phyloP scores from a whole-genome alignment of 2,329 filamentous ascomycete genomes.

The Teratosphaeria nubilosa region DNA sequence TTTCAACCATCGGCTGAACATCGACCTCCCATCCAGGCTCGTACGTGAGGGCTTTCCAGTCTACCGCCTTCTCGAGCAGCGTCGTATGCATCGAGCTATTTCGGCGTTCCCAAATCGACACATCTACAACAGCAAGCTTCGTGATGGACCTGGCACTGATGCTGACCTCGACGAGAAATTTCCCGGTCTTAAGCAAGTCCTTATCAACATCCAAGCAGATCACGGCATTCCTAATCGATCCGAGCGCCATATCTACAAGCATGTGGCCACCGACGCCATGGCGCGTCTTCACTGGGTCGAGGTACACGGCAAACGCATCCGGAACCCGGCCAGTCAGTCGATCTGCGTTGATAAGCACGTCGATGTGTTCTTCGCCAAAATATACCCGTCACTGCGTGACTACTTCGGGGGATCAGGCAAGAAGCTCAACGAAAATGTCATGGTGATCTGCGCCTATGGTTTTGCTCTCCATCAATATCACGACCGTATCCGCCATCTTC shows the following conservation, averaged over 20 bases:
- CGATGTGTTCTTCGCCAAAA: constrained; percentile 7
- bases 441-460: constrained; percentile 10
- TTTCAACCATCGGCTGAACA: constrained; percentile 6
- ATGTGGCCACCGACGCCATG: constrained; percentile 1
- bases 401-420: constrained; percentile 4
- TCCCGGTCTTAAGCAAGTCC: constrained; percentile 1
- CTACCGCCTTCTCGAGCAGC: constrained; percentile 8
- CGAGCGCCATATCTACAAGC: not conserved
- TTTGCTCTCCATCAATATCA: constrained; percentile 5
- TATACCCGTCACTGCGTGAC: constrained; percentile 5
- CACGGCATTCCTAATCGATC: not conserved
- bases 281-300: constrained; percentile 9
- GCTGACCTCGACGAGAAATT: not conserved
- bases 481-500: not conserved
- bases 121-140: constrained; percentile 5
- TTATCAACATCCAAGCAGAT: constrained; percentile 3
- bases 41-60: constrained; percentile 6
- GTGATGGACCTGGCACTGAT: constrained; percentile 3
- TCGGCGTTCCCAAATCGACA: constrained; percentile 5
- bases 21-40: constrained; percentile 7
- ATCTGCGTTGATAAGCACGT: constrained; percentile 4
- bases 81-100: constrained; percentile 5
- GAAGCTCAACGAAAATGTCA: constrained; percentile 6
- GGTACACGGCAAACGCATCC: constrained; percentile 3
- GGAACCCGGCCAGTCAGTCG: constrained; percentile 1